Evolutionary conservation across 495 filamentous ascomycete genomes (phyloP), one percentile per base, ranked within the genome.

Genomic region (Aspergillus funiculosus): DNA sequence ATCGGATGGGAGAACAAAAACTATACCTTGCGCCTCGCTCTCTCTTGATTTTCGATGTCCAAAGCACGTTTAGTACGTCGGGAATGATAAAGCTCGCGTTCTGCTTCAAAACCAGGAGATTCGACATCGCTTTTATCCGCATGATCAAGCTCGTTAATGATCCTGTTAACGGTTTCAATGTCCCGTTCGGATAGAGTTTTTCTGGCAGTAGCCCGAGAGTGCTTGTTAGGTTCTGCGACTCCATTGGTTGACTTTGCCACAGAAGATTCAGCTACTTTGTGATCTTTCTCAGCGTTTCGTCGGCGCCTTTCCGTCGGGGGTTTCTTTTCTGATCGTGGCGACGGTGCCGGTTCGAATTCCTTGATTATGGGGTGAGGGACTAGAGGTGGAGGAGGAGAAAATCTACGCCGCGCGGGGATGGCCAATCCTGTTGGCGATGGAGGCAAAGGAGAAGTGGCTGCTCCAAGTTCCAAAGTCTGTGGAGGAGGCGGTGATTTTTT

Each of bases 71-170:
- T 89, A 30, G 70, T 53, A 28, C 67, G 55, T 19, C 75, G 75
- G 17, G 74, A 61, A 9, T 62, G 52, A 59, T 79, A 88, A 18
- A 66, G 63, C 19, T 76, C 56, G 24, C 67, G 64, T 37, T 85
- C 80, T 2, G 62, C 61, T 14, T 81, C 81, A 44, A 81, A 85
- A 0, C 80, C 82, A 19, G 79, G 61, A 7, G 69, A 68, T 29
- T 90, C 83, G 24, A 84, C 54, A 50, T 87, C 82, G 43, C 81
- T 85, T 39, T 77, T 75, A 30, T 83, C 82, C 22, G 65, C 69
- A 19, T 69, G 68, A 40, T 92, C 88, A 35, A 92, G 77, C 40
- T 82, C 77, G 3, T 74, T 71, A 51, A 86, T 66, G 13, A 76
- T 61, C n/a, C 70, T 73, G 48, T 79, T 74, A 11, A 92, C 77